Percentiles rank a stretch among this genome's conserved stretches.
phyloP scores from a whole-genome alignment of 2,329 filamentous ascomycete species.

The Graphilbum ipis-grandicollis region DNA sequence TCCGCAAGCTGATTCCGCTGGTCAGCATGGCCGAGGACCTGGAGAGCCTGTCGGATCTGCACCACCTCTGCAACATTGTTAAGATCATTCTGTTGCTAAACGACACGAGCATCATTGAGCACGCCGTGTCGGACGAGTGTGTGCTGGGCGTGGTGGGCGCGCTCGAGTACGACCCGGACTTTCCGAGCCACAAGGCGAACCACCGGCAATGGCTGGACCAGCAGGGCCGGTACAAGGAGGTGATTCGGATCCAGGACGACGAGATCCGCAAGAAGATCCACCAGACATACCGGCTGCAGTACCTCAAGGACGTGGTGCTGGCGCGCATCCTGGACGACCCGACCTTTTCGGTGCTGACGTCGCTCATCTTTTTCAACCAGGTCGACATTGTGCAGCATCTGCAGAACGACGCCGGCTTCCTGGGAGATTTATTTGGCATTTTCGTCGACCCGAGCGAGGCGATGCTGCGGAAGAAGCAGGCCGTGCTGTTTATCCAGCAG shows the following conservation, averaged over 20 bases:
- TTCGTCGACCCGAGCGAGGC: constrained; percentile 52
- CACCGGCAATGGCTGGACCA: constrained; percentile 86
- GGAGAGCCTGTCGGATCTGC: constrained; percentile 71
- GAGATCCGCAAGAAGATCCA: constrained; percentile 80
- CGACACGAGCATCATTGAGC: constrained; percentile 87
- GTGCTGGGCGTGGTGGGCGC: constrained; percentile 88
- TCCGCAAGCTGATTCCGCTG: constrained; percentile 68
- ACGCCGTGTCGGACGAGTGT: constrained; percentile 76
- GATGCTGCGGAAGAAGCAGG: constrained; percentile 70
- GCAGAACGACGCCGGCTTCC: constrained; percentile 61
- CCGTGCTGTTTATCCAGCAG: constrained; percentile 90
- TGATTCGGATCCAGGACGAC: constrained; percentile 77
- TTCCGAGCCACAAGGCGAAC: constrained; percentile 92
- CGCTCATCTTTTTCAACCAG: constrained; percentile 96
- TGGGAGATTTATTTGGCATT: constrained; percentile 68
- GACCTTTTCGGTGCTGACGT: constrained; percentile 94
- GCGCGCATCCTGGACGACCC: constrained; percentile 93
- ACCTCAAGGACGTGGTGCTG: constrained; percentile 95
- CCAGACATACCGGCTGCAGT: constrained; percentile 87
- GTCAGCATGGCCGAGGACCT: constrained; percentile 83
- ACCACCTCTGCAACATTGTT: constrained; percentile 93
- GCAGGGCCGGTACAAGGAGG: constrained; percentile 85
- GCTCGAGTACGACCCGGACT: constrained; percentile 94
- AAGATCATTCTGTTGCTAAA: constrained; percentile 90
- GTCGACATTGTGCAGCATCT: constrained; percentile 93